Percentiles rank a stretch among this genome's conserved stretches.
These are phyloP conservation scores for Drechslerella dactyloides DNA, from an alignment of 2,329 filamentous ascomycete species.

Conservation along the genomic window DNA sequence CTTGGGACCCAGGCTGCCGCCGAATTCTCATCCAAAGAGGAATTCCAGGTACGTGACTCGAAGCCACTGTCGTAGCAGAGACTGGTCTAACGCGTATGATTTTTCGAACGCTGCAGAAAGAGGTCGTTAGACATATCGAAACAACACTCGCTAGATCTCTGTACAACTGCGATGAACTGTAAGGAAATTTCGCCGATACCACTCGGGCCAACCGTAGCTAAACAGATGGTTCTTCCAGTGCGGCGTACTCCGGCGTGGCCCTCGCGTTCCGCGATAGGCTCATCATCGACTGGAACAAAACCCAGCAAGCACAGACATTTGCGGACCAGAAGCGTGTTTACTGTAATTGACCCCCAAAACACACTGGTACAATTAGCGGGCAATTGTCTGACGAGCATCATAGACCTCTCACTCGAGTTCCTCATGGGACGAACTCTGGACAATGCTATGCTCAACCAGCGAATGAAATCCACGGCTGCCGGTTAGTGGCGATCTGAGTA, in stretches of 20 bases:
- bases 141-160: conserved; percentile 93
- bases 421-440: conserved; percentile 95
- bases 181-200: conserved; percentile 50
- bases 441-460: conserved; percentile 98
- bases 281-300: conserved; percentile 96
- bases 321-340: conserved; percentile 92
- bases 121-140: conserved; percentile 92
- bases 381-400: too few species aligned
- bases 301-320: conserved; percentile 93
- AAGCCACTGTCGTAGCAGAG: not conserved
- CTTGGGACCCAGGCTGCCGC: conserved; percentile 50
- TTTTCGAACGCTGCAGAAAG: conserved; percentile 63
- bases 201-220: conserved; percentile 3
- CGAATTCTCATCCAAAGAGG: conserved; percentile 54
- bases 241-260: conserved; percentile 88
- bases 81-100: conserved; percentile 14
- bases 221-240: conserved; percentile 60
- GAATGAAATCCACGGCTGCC: conserved; percentile 81
- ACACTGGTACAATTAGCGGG: not conserved
- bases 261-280: conserved; percentile 91
- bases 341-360: conserved; percentile 82
- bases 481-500: conserved; percentile 63
- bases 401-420: conserved; percentile 91
- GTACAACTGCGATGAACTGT: conserved; percentile 94
- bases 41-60: conserved; percentile 52